Conservation (phyloP, 2,329 filamentous ascomycete genomes). For the Talaromyces albobiverticillius region DNA sequence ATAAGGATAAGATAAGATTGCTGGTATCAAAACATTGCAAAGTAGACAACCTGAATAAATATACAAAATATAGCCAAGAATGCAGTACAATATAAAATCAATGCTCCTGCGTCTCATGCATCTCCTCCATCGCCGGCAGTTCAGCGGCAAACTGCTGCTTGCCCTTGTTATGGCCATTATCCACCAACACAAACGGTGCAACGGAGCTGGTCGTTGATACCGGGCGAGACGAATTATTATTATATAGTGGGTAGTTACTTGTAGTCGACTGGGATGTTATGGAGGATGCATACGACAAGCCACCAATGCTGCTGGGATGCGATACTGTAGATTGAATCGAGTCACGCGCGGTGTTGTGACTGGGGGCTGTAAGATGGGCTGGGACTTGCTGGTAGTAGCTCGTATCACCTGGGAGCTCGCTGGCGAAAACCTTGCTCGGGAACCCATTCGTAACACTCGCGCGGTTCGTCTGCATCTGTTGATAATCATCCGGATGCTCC, state of each 20-base stretch:
- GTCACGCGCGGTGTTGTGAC: slow-evolving; percentile 1
- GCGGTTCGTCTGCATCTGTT: not conserved
- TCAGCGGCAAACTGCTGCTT: slow-evolving; percentile 11
- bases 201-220: not conserved
- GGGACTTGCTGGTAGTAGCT: slow-evolving; percentile 3
- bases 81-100: too few relatives aligned
- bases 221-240: slow-evolving; percentile 1
- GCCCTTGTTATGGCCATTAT: not conserved
- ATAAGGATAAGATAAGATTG: too few relatives aligned
- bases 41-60: not conserved
- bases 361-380: not conserved
- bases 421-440: slow-evolving; percentile 8
- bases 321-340: slow-evolving; percentile 13
- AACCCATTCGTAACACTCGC: not conserved
- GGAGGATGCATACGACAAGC: slow-evolving; percentile 7
- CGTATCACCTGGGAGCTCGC: slow-evolving; percentile 12
- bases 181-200: not conserved
- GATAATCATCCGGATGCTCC: slow-evolving; percentile 2
- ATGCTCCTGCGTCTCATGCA: too few relatives aligned
- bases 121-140: slow-evolving; percentile 11
- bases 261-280: not conserved
- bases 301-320: not conserved
- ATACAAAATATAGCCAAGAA: not conserved
- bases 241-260: not conserved
- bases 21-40: too few relatives aligned